Evolutionary conservation across 1,139 yeast species (phyloP).

Genomic region (Debaryomyces psychrophilus): DNA sequence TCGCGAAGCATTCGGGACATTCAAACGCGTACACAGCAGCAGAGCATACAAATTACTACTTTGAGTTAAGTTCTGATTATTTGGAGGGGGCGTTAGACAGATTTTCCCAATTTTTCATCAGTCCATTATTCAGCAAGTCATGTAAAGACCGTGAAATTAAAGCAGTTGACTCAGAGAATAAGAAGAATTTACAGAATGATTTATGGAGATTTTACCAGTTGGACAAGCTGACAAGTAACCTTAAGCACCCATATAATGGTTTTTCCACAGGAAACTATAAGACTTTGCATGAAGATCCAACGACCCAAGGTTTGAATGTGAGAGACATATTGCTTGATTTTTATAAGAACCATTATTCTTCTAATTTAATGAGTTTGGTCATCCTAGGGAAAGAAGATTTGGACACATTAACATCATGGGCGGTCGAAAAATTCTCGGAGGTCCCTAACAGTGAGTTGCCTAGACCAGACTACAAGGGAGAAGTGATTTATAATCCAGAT

Average conservation of each 20-base stretch:
- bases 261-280: constrained; percentile 74
- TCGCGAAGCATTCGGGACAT: constrained; percentile 68
- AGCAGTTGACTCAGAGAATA: constrained; percentile 95
- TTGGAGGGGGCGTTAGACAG: constrained; percentile 88
- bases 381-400: constrained; percentile 81
- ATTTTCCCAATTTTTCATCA: constrained; percentile 87
- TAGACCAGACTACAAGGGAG: constrained; percentile 49
- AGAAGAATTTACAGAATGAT: constrained; percentile 89
- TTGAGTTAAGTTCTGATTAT: constrained; percentile 76
- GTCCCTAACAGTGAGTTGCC: constrained; percentile 60
- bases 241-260: constrained; percentile 71
- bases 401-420: constrained; percentile 73
- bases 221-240: constrained; percentile 73
- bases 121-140: constrained; percentile 77
- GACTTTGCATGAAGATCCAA: constrained; percentile 64
- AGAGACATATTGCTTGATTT: constrained; percentile 67
- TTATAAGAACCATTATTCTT: constrained; percentile 63
- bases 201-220: constrained; percentile 86
- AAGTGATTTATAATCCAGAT: constrained; percentile 36
- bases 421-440: constrained; percentile 62
- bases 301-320: constrained; percentile 53
- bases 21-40: constrained; percentile 88
- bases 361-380: constrained; percentile 85
- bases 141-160: constrained; percentile 91
- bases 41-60: constrained; percentile 88